A percentile compares a stretch with the other conserved stretches of the same genome.
Conservation (phyloP, 2,329 filamentous ascomycete genomes). For the Fusarium scirpi region DNA sequence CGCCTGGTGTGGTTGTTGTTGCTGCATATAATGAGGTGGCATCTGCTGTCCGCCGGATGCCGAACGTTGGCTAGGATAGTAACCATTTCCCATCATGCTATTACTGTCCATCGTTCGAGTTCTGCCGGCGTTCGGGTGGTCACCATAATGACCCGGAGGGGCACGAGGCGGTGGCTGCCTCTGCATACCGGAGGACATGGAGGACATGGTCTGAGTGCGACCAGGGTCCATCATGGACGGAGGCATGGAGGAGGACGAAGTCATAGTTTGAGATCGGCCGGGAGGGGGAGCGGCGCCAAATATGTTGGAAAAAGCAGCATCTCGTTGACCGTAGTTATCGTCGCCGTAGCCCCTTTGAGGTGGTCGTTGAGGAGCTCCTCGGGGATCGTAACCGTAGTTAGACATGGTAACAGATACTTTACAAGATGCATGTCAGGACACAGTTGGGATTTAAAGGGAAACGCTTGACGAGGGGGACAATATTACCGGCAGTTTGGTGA, state of each 20-base stretch:
- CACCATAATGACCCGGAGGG: slow-evolving; percentile 55
- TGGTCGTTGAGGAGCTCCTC: slow-evolving; percentile 56
- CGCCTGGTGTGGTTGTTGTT: slow-evolving; percentile 57
- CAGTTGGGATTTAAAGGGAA: neutral
- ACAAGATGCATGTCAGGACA: slow-evolving; percentile 28
- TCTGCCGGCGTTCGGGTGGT: slow-evolving; percentile 50
- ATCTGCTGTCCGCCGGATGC: slow-evolving; percentile 62
- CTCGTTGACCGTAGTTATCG: slow-evolving; percentile 74
- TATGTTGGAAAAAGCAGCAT: slow-evolving; percentile 96
- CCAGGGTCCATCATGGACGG: slow-evolving; percentile 66
- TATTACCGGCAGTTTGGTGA: slow-evolving; percentile 40
- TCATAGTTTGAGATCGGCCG: slow-evolving; percentile 96
- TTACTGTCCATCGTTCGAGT: slow-evolving; percentile 50
- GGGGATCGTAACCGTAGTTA: slow-evolving; percentile 68
- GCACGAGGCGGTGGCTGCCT: slow-evolving; percentile 72
- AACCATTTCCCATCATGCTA: slow-evolving; percentile 62
- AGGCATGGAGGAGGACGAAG: slow-evolving; percentile 77
- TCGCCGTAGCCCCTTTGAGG: slow-evolving; percentile 62
- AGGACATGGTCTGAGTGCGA: slow-evolving; percentile 84
- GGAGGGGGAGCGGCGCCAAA: slow-evolving; percentile 89
- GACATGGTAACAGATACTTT: slow-evolving; percentile 59
- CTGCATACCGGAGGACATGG: slow-evolving; percentile 65
- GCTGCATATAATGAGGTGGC: slow-evolving; percentile 61
- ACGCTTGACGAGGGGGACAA: slow-evolving; percentile 11
- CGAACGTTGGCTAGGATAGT: slow-evolving; percentile 66